These are phyloP conservation scores for Stephanodiscus minutulus DNA, from an alignment of 108 stramenopile genomes.

Conservation along the genomic window DNA sequence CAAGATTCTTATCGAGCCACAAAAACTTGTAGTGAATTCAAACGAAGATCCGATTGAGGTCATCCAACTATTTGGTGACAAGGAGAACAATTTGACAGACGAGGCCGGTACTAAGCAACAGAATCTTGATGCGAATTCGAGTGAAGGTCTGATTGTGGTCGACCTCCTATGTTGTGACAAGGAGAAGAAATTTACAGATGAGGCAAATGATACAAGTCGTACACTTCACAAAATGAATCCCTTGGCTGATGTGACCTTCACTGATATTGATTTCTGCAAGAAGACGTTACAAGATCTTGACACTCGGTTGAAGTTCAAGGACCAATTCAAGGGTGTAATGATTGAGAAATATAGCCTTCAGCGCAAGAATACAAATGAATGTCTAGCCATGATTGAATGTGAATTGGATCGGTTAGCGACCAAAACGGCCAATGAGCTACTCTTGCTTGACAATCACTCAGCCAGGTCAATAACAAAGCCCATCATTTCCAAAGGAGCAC, in stretches of 20 bases:
- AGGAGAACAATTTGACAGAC: conserved; percentile 3
- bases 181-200: not conserved
- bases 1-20: conserved; percentile 30
- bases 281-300: conserved; percentile 23
- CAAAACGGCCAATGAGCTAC: conserved; percentile 7
- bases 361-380: conserved; percentile 20
- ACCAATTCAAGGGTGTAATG: not conserved
- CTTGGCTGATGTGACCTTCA: conserved; percentile 24
- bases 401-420: conserved; percentile 16
- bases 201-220: not conserved
- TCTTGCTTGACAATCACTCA: conserved; percentile 4
- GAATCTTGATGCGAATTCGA: not conserved
- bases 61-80: not conserved
- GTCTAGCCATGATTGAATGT: conserved; percentile 19
- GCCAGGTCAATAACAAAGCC: not conserved
- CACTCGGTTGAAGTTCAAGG: conserved; percentile 22
- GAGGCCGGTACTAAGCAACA: conserved; percentile 2
- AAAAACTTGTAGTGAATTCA: not conserved
- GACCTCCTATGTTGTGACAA: not conserved
- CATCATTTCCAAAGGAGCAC: conserved; percentile 14
- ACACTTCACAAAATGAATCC: conserved; percentile 18
- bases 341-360: conserved; percentile 18
- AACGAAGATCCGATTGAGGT: conserved; percentile 3
- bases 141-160: not conserved
- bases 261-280: conserved; percentile 42